phyloP scores from a whole-genome alignment of 2,329 filamentous ascomycete genomes.

The Podosphaera leucotricha region DNA sequence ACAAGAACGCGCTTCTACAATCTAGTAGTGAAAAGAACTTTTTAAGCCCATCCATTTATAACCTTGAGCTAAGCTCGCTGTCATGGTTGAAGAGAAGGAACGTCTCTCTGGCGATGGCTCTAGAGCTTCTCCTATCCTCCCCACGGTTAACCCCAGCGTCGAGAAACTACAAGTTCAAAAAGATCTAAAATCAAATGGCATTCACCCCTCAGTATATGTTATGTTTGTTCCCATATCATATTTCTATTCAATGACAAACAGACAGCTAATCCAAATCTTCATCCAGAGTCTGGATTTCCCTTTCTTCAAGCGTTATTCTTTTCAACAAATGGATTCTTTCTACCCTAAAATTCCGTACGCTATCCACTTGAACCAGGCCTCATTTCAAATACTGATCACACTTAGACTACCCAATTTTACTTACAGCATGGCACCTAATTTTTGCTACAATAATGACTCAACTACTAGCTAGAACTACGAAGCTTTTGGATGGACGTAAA shows the following conservation, averaged over 20 bases:
- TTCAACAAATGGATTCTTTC: constrained; percentile 99
- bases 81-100: constrained; percentile 57
- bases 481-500: constrained; percentile 77
- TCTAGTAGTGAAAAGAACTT: not conserved
- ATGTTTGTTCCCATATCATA: constrained; percentile 22
- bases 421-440: constrained; percentile 86
- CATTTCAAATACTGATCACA: constrained; percentile 13
- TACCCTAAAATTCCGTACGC: constrained; percentile 59
- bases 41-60: constrained; percentile 3
- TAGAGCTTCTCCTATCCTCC: constrained; percentile 42
- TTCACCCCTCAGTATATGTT: constrained; percentile 57
- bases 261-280: constrained; percentile 7
- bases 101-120: constrained; percentile 58
- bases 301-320: constrained; percentile 85
- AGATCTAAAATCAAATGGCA: constrained; percentile 21
- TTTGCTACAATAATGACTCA: constrained; percentile 94
- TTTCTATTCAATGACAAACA: not conserved
- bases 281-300: constrained; percentile 63
- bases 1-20: constrained; percentile 5
- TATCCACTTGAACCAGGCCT: not conserved
- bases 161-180: constrained; percentile 31
- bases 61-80: constrained; percentile 9
- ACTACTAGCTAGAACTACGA: constrained; percentile 71
- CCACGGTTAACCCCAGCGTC: constrained; percentile 44
- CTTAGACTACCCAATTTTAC: constrained; percentile 47